Percentiles rank a stretch among this genome's conserved stretches.
Conservation (phyloP, 306 rosid species). For the Styphnolobium japonicum region DNA sequence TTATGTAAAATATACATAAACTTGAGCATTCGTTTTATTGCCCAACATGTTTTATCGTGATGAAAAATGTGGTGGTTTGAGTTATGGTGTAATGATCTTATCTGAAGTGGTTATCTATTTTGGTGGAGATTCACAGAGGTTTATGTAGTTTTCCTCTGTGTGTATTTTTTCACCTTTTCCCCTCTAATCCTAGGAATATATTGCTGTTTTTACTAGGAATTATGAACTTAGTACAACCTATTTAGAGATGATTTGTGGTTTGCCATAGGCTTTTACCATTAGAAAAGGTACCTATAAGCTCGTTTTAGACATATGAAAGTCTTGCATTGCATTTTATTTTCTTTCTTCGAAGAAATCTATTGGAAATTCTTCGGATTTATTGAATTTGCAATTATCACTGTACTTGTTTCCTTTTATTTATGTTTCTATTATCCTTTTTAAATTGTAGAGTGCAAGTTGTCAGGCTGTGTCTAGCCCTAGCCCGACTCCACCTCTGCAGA, state of each 20-base stretch:
- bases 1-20: not conserved
- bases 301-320: not conserved
- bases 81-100: not conserved
- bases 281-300: not conserved
- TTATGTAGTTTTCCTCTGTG: not conserved
- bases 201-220: not conserved
- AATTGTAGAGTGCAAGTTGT: conserved; percentile 59
- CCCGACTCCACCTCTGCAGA: conserved; percentile 67
- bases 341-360: not conserved
- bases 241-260: not conserved
- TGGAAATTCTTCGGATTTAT: not conserved
- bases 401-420: not conserved
- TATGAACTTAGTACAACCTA: not conserved
- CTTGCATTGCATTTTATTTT: not conserved
- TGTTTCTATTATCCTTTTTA: not conserved
- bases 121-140: not conserved
- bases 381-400: not conserved
- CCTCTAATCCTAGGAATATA: not conserved
- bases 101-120: not conserved
- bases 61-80: not conserved
- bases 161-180: not conserved
- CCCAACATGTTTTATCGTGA: not conserved
- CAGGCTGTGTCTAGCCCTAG: conserved; percentile 53
- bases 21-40: not conserved
- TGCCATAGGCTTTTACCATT: not conserved